Base-by-base conservation (phyloP, 2,329 filamentous ascomycete genomes). In the Colletotrichum melonis region DNA sequence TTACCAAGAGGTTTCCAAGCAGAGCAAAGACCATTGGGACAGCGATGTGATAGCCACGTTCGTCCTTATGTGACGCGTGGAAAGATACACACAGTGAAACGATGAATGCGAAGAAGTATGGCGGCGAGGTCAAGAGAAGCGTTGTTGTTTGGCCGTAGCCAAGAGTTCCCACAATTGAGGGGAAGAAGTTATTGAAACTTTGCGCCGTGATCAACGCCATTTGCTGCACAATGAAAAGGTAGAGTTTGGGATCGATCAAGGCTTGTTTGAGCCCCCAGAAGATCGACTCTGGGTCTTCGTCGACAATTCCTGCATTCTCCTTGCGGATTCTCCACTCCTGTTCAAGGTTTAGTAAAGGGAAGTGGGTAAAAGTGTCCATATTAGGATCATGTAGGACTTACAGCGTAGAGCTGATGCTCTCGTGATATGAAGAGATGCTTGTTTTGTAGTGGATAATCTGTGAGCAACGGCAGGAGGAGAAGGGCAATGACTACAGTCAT, bases 51-150 rank as follows among this genome's bases (percentile, higher is more conserved):
- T 87, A 86, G 77, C 89, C 91, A 12, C 90, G 86, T 76, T 92
- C 90, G n/a, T 88, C 87, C 0, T 87, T 89, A 4, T 85, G 86
- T 75, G 92, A 91, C 2, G 90, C 89, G 75, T 91, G 88, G 86
- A 89, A 90, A 16, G 90, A 88, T 42, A 92, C 91, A 7, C 84
- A 74, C 73, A 90, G 89, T 0, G 90, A 86, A 1, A 86, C 89
- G 11, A 92, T 83, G 2, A 88, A 84, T 24, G 85, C 86, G 4
- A 89, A 81, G 4, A 89, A 85, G 77, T 90, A 91, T 1, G 89
- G 89, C 0, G 90, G 90, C 0, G 86, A 88, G 0, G 88, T 90
- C 72, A 90, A 83, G 12, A 90, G 84, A 0, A 91, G 83, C 0
- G 89, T 86, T 3, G 83, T 83, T n/a, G 88, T 78, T 2, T 83